Base-by-base conservation (phyloP, 23 red algal genomes). In the Gracilaria gracilis region DNA sequence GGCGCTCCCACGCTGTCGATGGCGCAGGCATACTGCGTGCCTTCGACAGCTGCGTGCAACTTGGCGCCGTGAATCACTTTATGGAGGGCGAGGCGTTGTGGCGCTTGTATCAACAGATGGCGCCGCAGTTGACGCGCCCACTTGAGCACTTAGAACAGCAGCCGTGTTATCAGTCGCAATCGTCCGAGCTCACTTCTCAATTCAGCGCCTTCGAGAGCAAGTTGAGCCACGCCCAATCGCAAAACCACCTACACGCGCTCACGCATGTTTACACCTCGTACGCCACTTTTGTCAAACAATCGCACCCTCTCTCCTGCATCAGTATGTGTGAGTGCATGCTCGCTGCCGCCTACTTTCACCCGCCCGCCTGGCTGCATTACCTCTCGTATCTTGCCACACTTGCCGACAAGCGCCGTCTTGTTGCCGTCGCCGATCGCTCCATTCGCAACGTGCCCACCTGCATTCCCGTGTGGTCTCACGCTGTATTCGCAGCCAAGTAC, bases 271-370 rank as follows among this genome's bases (percentile, higher is more conserved):
- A 79, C 66, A 29, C 54, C 21, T 84, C 79, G 13, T 92, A 92
- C 67, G 89, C 89, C 40, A 65, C 77, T 15, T 84, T 71, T 84
- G 89, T 32, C 29, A 29, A 58, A 14, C 8, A 57, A 1, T 15
- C 46, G 61, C 7, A 36, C 80, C 27, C 58, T 8, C 23, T 25
- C 49, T 20, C 73, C 27, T 59, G 35, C 33, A 49, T 84, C 34
- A 46, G 27, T 9, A 79, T 92, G 44, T 84, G 66, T 46, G 89
- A 92, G 89, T 79, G 89, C 29, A 82, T 58, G 49, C 44, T 92
- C 24, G 25, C 59, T 0, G 47, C 27, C 7, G 27, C 20, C 48
- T 84, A 66, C 35, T 55, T 54, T 1, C n/a, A 92, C 38, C 61
- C 47, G 13, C 21, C 31, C 0, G 79, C 69, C 15, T 92, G 89